Base-by-base conservation (phyloP, 352 stramenopile genomes). In the Peronospora tabacina region DNA sequence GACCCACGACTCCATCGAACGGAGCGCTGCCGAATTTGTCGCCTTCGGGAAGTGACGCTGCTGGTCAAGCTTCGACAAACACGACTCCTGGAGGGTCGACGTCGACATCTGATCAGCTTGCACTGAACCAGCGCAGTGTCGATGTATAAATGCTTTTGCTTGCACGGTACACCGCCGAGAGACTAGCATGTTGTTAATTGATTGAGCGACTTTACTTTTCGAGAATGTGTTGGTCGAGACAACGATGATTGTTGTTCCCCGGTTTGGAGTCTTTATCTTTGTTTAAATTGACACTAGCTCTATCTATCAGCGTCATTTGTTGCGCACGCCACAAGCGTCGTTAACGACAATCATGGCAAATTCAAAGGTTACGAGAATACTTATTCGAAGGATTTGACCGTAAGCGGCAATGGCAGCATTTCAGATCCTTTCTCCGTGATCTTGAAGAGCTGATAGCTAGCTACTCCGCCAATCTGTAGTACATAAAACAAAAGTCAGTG, bases 401-500 rank as follows among this genome's bases (percentile, higher is more conserved):
- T 86, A 46, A 68, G 59, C 9, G 75, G 72, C 44, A 87, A 55
- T 22, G 72, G 58, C 33, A 68, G 40, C 38, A 68, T 60, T 36
- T 61, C 63, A 7, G 57, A 66, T 24, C 55, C 44, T 63, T 87
- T 88, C 35, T 80, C 63, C 20, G 63, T 58, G 7, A 89, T 64
- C 56, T 90, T 90, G 59, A 90, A 70, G 29, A 89, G 60, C 43
- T 93, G 82, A 58, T 93, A 93, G 15, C 66, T 60, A 20, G 70
- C 80, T 11, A 93, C 82, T 44, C 82, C 82, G 20, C 69, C 60
- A 29, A 89, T 66, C 68, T 79, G 30, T n/a, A 50, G 20, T 26
- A 43, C 45, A 24, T 22, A 29, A 36, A 28, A n/a, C 44, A 17
- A 26, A 38, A 3, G 37, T 58, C 8, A 64, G 35, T 43, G 29